A percentile compares a stretch with the other conserved stretches of the same genome.
Conservation (phyloP, 2,329 filamentous ascomycete genomes). For the Fusarium kyushuense region DNA sequence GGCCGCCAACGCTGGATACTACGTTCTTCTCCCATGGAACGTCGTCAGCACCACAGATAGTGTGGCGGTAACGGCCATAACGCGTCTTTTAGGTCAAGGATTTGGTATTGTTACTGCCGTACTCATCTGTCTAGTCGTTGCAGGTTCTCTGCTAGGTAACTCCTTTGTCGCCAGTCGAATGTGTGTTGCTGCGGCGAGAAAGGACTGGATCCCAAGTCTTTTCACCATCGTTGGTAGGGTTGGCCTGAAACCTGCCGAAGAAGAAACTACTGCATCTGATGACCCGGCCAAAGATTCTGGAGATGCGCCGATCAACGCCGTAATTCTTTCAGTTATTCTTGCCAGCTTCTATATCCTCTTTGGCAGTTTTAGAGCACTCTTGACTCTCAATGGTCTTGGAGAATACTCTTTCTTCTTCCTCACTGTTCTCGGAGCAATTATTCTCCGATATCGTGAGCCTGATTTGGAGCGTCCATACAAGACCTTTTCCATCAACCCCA, state of each 20-base stretch:
- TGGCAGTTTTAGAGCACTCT: constrained; percentile 69
- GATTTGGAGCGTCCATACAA: constrained; percentile 67
- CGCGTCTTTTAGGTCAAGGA: constrained; percentile 63
- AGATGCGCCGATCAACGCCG: constrained; percentile 67
- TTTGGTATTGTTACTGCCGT: constrained; percentile 67
- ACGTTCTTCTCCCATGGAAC: constrained; percentile 71
- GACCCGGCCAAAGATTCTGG: constrained; percentile 46
- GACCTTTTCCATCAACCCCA: constrained; percentile 62
- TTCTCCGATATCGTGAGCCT: constrained; percentile 69
- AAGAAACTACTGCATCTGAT: not conserved
- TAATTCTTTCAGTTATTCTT: constrained; percentile 62
- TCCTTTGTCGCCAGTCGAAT: constrained; percentile 72
- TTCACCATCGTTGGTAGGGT: constrained; percentile 61
- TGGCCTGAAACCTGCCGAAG: constrained; percentile 46
- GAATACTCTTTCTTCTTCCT: constrained; percentile 75
- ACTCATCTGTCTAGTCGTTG: constrained; percentile 70
- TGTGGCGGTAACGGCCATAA: constrained; percentile 71
- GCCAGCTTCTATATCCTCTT: constrained; percentile 69
- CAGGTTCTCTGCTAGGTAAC: constrained; percentile 71
- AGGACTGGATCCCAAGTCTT: constrained; percentile 61
- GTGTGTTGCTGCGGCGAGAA: constrained; percentile 68
- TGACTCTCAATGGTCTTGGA: constrained; percentile 70
- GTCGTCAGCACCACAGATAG: constrained; percentile 69
- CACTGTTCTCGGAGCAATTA: constrained; percentile 68
- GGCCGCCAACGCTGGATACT: constrained; percentile 71